Conservation (phyloP, 305 asterid species). For the Fraxinus albicans region DNA sequence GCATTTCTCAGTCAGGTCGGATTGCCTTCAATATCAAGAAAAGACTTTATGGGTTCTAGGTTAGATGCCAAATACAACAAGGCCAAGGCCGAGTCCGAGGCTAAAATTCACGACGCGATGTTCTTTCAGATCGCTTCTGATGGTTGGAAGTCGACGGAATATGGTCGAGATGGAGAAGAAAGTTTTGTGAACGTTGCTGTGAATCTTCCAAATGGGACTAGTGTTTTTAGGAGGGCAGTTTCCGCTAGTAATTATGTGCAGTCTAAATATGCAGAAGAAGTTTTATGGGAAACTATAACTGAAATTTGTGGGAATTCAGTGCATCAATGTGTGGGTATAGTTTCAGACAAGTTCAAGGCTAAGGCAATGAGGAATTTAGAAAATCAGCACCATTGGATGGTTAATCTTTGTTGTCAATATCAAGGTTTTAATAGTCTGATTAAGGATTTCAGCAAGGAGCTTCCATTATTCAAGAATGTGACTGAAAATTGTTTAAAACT, state of each 20-base stretch:
- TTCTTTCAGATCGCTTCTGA: constrained; percentile 87
- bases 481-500: constrained; percentile 64
- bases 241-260: constrained; percentile 61
- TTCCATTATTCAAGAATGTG: constrained; percentile 67
- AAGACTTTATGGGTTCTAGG: constrained; percentile 56
- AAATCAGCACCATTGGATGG: constrained; percentile 87
- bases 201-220: constrained; percentile 89
- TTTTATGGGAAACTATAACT: constrained; percentile 67
- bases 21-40: constrained; percentile 55
- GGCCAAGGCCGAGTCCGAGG: constrained; percentile 65
- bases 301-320: constrained; percentile 66
- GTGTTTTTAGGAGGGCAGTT: constrained; percentile 67
- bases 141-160: constrained; percentile 65
- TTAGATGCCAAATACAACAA: constrained; percentile 66
- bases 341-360: constrained; percentile 82
- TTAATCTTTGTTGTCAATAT: constrained; percentile 78
- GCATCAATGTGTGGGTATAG: constrained; percentile 81
- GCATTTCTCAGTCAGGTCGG: constrained; percentile 79
- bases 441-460: constrained; percentile 76
- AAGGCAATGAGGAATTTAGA: constrained; percentile 76
- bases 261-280: constrained; percentile 73
- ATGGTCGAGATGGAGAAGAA: constrained; percentile 41
- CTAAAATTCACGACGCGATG: constrained; percentile 88
- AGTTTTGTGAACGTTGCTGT: constrained; percentile 62
- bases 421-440: constrained; percentile 67